Conservation (phyloP, 257 asterid genomes). For the Schizonepeta tenuifolia region DNA sequence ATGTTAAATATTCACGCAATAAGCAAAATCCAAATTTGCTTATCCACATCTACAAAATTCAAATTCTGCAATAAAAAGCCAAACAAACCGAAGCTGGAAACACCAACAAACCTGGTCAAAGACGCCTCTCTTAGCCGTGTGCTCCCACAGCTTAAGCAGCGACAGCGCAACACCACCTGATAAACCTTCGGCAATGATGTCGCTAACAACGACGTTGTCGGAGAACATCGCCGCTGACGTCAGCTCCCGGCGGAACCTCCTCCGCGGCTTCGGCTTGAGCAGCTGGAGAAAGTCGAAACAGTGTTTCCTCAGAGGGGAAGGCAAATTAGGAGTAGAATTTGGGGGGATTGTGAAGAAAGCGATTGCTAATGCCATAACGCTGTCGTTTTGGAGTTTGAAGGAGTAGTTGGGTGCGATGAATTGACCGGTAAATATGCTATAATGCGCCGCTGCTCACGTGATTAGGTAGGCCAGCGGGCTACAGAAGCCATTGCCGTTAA, state of each 20-base stretch:
- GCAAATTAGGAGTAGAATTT: slow-evolving; percentile 17
- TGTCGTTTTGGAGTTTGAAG: not conserved
- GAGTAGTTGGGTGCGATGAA: not conserved
- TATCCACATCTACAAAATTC: not conserved
- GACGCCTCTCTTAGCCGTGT: slow-evolving; percentile 56
- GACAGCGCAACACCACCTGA: slow-evolving; percentile 55
- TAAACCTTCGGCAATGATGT: slow-evolving; percentile 51
- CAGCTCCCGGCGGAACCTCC: slow-evolving; percentile 36
- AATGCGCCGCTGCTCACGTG: slow-evolving; percentile 8
- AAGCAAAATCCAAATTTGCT: not conserved
- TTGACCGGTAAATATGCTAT: not conserved
- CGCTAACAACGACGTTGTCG: slow-evolving; percentile 41
- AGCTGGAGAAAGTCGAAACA: slow-evolving; percentile 29
- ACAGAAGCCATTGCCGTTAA: not conserved
- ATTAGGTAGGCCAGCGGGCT: not conserved
- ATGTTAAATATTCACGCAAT: not conserved
- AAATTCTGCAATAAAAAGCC: slow-evolving; percentile 7
- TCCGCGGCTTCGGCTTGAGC: slow-evolving; percentile 33
- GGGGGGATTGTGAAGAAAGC: slow-evolving; percentile 33
- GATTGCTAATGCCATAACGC: slow-evolving; percentile 34
- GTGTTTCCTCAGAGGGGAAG: slow-evolving; percentile 13
- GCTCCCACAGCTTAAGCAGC: slow-evolving; percentile 56
- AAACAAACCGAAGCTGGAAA: not conserved
- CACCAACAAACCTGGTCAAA: slow-evolving; percentile 58
- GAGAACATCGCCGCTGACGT: slow-evolving; percentile 50